Percentiles rank a stretch among this genome's conserved stretches.
phyloP scores from a whole-genome alignment of 257 asterid genomes.

The Lithospermum erythrorhizon region DNA sequence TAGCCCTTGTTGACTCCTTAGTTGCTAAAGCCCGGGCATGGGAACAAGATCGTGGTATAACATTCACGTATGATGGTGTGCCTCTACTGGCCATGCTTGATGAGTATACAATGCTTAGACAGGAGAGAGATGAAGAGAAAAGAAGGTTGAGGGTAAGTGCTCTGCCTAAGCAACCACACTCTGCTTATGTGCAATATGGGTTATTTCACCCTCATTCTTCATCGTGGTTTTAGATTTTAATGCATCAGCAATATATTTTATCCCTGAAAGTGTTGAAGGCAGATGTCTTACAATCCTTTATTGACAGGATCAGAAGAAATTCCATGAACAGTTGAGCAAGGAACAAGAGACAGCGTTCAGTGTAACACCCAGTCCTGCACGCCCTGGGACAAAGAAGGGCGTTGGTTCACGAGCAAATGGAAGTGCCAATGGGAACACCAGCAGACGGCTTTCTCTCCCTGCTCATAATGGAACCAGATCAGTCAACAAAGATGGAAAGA shows the following conservation, averaged over 20 bases:
- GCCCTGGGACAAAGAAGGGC: slow-evolving; percentile 62
- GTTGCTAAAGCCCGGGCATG: slow-evolving; percentile 81
- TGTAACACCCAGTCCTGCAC: slow-evolving; percentile 82
- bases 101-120: slow-evolving; percentile 91
- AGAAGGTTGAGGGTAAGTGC: slow-evolving; percentile 78
- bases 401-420: slow-evolving; percentile 68
- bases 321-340: slow-evolving; percentile 53
- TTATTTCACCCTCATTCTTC: background rate
- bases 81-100: slow-evolving; percentile 99
- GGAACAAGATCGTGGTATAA: slow-evolving; percentile 76
- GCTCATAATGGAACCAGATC: slow-evolving; percentile 80
- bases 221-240: background rate
- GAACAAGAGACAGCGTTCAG: slow-evolving; percentile 58
- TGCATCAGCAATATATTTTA: too few species aligned
- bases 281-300: background rate
- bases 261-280: too few species aligned
- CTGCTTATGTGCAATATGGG: background rate
- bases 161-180: background rate
- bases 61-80: slow-evolving; percentile 88
- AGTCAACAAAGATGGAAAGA: slow-evolving; percentile 57
- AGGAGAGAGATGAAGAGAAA: slow-evolving; percentile 95
- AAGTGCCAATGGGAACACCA: slow-evolving; percentile 37
- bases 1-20: slow-evolving; percentile 84
- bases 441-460: slow-evolving; percentile 72
- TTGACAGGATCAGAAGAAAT: slow-evolving; percentile 70